phyloP scores from a whole-genome alignment of 345 rosid species.

The Balakata baccata region DNA sequence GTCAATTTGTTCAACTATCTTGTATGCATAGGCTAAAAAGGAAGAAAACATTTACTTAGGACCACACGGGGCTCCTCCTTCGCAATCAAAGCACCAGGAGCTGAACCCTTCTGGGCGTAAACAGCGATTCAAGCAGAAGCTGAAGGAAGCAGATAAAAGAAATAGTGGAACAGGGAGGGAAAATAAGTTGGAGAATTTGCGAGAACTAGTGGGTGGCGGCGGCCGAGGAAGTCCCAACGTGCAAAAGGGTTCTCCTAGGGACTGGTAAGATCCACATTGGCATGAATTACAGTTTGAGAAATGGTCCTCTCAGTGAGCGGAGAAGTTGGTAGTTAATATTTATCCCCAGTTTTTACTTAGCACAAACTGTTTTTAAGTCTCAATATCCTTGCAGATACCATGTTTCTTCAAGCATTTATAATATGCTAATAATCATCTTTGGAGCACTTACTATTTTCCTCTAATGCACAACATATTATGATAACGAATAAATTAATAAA shows the following conservation, averaged over 20 bases:
- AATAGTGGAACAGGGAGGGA: slow-evolving; percentile 65
- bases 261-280: slow-evolving; percentile 95
- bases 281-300: slow-evolving; percentile 82
- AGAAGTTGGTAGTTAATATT: slow-evolving; percentile 4
- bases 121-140: slow-evolving; percentile 79
- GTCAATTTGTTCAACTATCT: not conserved
- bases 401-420: slow-evolving; percentile 26
- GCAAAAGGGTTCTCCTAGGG: slow-evolving; percentile 58
- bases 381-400: slow-evolving; percentile 13
- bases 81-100: slow-evolving; percentile 62
- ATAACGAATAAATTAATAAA: too few species aligned
- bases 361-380: slow-evolving; percentile 5
- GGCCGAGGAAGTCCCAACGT: slow-evolving; percentile 37
- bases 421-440: slow-evolving; percentile 18
- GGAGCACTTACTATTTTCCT: slow-evolving; percentile 11
- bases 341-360: slow-evolving; percentile 2
- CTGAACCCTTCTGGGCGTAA: slow-evolving; percentile 54
- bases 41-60: slow-evolving; percentile 87
- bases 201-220: slow-evolving; percentile 65
- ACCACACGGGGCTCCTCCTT: slow-evolving; percentile 90
- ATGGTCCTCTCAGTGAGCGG: slow-evolving; percentile 41
- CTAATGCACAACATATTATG: slow-evolving; percentile 11
- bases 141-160: slow-evolving; percentile 79
- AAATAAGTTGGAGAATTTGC: slow-evolving; percentile 73
- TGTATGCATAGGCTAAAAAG: slow-evolving; percentile 36